Base-by-base conservation (phyloP, 768 basidiomycete species). In the Fomitopsis serialis region DNA sequence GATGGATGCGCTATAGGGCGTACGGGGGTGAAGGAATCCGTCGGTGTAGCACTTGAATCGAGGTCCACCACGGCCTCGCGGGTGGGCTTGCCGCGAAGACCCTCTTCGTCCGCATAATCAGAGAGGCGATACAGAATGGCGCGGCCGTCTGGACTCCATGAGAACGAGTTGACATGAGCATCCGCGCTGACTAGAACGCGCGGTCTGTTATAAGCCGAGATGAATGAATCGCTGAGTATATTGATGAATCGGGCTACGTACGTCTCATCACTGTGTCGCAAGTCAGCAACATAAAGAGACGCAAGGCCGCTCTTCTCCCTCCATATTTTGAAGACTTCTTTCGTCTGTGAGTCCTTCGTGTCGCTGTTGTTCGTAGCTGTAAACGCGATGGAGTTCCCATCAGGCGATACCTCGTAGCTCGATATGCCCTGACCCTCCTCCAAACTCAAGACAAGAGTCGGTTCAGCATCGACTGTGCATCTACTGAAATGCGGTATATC, bases 251-350 rank as follows among this genome's bases (percentile, higher is more conserved):
- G 4, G 27, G 22, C 15, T 7, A 9, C 46, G 19, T 27, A 48
- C 46, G 24, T 36, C 32, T 27, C 11, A 15, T 8, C 5, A 10
- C 12, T 3, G n/a, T 10, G 40, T 17, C 8, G 50, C 24, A 51
- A 19, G 19, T 51, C 40, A 17, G 40, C 10, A 13, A 51, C 9
- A 23, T 24, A 32, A 11, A 51, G 42, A 3, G 27, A 25, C 4
- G 23, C 50, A 2, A 42, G 12, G n/a, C 43, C 42, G 13, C 37
- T 51, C 50, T 51, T 43, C 6, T 51, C 50, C 24, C 50, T 42
- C 40, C 42, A 51, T 2, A 51, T 25, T 13, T n/a, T 4, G 22
- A 51, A 42, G 25, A 13, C 3, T 5, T 51, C 25, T 40, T 37
- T 37, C 19, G 40, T 21, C 17, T 22, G 7, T 22, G 5, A 3